Evolutionary conservation across 768 basidiomycete species (phyloP), one percentile per base, ranked within the genome.

Genomic region (Tulasnella sp.): DNA sequence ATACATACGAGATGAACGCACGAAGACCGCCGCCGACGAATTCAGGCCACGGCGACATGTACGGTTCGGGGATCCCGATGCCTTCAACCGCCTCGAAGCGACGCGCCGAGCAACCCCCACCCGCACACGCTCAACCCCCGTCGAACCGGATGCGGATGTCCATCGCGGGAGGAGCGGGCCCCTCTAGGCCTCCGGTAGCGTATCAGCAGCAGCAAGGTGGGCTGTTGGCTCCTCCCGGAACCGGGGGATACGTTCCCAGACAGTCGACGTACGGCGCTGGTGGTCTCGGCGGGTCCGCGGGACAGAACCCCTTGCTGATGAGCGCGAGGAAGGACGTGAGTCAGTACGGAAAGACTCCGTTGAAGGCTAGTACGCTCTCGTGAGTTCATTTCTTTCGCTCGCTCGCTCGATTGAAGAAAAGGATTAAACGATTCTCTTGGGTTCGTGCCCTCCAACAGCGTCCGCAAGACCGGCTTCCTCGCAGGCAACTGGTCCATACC

Each of bases 191-290:
- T 19, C 62, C 62, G 35, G 52, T 65, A 34, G 40, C 63, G 39
- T 44, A 52, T 8, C 66, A 76, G 22, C 75, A 79, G 77, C 52
- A 80, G 81, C 41, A 80, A n/a, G n/a, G n/a, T n/a, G n/a, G n/a
- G 74, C 67, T 77, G 77, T 71, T 74, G 83, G 68, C 76, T 7
- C 44, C 44, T 2, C 44, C 14, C 17, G 26, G 44, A 19, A n/a
- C 44, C n/a, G n/a, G n/a, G 19, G 17, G 19, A 5, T 47, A 81
- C 79, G 88, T 89, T 75, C 86, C 88, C 7, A 82, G 90, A 37
- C 89, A 89, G 63, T 90, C 90, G 0, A 84, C 87, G 75, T 85
- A 87, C 81, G 83, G 89, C 63, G 88, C 90, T 0, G 90, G 90
- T 78, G 90, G 86, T 74, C 72, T 79, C 62, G 70, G 19, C 1